Conservation (phyloP, 2,329 filamentous ascomycete species). For the Tolypocladium inflatum region DNA sequence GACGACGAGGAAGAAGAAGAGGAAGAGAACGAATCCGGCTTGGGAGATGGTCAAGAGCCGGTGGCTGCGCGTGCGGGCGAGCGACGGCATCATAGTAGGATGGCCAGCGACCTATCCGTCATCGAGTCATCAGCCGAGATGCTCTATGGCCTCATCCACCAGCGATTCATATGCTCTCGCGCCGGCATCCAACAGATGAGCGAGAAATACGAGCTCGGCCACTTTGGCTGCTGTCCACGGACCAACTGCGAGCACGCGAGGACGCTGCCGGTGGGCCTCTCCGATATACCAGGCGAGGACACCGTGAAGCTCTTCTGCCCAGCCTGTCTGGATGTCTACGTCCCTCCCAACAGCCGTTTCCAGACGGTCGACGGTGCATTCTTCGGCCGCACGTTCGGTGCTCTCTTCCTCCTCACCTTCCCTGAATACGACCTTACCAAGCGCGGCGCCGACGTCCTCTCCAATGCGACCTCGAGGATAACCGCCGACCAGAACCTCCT, state of each 20-base stretch:
- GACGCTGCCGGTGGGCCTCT: slow-evolving; percentile 86
- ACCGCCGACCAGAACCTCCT: slow-evolving; percentile 45
- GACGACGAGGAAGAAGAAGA: slow-evolving; percentile 72
- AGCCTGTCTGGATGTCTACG: slow-evolving; percentile 92
- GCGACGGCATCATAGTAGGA: slow-evolving; percentile 69
- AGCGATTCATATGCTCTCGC: slow-evolving; percentile 93
- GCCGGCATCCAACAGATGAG: slow-evolving; percentile 98
- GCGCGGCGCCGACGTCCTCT: slow-evolving; percentile 52
- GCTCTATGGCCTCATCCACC: slow-evolving; percentile 95
- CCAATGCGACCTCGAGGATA: slow-evolving; percentile 21
- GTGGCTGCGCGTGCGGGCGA: slow-evolving; percentile 42
- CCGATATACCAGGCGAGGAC: slow-evolving; percentile 90
- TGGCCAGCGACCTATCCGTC: slow-evolving; percentile 86
- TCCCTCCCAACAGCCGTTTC: slow-evolving; percentile 92
- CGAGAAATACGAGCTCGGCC: slow-evolving; percentile 94
- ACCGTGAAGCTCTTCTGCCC: slow-evolving; percentile 98
- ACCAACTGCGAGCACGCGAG: slow-evolving; percentile 86
- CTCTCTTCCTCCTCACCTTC: slow-evolving; percentile 96
- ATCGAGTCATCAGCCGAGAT: slow-evolving; percentile 98
- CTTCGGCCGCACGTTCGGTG: slow-evolving; percentile 94
- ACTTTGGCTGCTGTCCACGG: slow-evolving; percentile 93
- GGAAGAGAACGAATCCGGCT: slow-evolving; percentile 57
- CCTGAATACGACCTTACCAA: slow-evolving; percentile 86
- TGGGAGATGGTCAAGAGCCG: slow-evolving; percentile 50
- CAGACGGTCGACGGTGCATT: slow-evolving; percentile 97